These are phyloP conservation scores for Stagonosporopsis chrysanthemi DNA, from an alignment of 2,329 filamentous ascomycete species.

Conservation along the genomic window DNA sequence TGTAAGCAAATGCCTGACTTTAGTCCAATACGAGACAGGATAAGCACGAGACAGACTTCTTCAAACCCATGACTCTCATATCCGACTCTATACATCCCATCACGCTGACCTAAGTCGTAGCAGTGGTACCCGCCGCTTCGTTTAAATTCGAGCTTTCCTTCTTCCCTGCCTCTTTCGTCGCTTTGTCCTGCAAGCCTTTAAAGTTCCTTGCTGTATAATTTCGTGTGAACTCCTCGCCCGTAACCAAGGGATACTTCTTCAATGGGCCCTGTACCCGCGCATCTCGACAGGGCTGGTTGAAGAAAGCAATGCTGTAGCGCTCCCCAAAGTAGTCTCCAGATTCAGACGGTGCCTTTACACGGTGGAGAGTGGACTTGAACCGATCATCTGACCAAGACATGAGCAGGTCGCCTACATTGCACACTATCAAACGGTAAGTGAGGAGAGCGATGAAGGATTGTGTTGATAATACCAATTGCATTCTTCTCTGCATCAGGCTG, in stretches of 20 bases:
- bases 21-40: no score
- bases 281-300: slow-evolving; percentile 69
- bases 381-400: slow-evolving; percentile 73
- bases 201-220: slow-evolving; percentile 66
- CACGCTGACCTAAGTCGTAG: not conserved
- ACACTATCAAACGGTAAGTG: slow-evolving; percentile 52
- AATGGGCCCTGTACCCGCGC: slow-evolving; percentile 65
- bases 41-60: no score
- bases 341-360: slow-evolving; percentile 67
- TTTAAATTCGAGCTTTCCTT: not conserved
- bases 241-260: slow-evolving; percentile 69
- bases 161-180: slow-evolving; percentile 36
- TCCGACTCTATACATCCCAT: not conserved
- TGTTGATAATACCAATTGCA: slow-evolving; percentile 22
- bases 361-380: slow-evolving; percentile 71
- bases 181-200: slow-evolving; percentile 59
- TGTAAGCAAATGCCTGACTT: no score
- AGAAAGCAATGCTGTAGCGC: slow-evolving; percentile 71
- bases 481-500: slow-evolving; percentile 50
- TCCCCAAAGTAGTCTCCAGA: slow-evolving; percentile 63
- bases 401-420: slow-evolving; percentile 71
- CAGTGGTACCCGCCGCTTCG: not conserved
- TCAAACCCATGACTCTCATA: no score
- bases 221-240: slow-evolving; percentile 66
- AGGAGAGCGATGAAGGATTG: not conserved